Percentiles rank a stretch among this genome's conserved stretches.
phyloP scores from a whole-genome alignment of 495 filamentous ascomycete species.

The Penicillium angulare region DNA sequence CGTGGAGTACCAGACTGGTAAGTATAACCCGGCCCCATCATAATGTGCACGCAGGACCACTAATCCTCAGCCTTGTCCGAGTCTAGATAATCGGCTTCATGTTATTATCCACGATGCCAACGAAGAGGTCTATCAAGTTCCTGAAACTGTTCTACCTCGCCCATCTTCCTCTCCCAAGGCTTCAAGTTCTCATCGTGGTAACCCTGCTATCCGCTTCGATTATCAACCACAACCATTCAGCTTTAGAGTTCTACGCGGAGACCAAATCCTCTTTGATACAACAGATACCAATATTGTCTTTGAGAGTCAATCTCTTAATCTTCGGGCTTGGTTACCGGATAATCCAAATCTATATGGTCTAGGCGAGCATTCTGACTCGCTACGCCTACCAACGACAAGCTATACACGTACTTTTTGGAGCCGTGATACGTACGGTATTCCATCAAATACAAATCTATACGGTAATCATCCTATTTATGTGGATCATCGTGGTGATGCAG shows the following conservation, averaged over 20 bases:
- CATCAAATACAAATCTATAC: slow-evolving; percentile 72
- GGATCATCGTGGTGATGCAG: slow-evolving; percentile 64
- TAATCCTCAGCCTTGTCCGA: too few relatives aligned
- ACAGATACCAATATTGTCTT: slow-evolving; percentile 69
- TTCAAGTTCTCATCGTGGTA: slow-evolving; percentile 18
- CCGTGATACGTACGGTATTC: slow-evolving; percentile 68
- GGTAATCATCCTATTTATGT: slow-evolving; percentile 83
- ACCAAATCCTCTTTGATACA: slow-evolving; percentile 79
- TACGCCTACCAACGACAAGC: slow-evolving; percentile 67
- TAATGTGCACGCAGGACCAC: too few relatives aligned
- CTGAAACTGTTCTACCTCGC: slow-evolving; percentile 66
- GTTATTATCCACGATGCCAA: slow-evolving; percentile 77
- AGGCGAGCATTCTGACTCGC: slow-evolving; percentile 74
- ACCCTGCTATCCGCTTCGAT: slow-evolving; percentile 57
- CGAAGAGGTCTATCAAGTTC: slow-evolving; percentile 77
- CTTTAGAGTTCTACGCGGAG: slow-evolving; percentile 62
- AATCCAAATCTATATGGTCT: slow-evolving; percentile 75
- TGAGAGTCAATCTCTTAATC: slow-evolving; percentile 72
- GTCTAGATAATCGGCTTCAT: slow-evolving; percentile 71
- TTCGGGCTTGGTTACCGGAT: slow-evolving; percentile 66
- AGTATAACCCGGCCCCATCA: slow-evolving; percentile 20
- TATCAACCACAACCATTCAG: slow-evolving; percentile 69
- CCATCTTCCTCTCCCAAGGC: too few relatives aligned
- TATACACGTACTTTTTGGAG: slow-evolving; percentile 82
- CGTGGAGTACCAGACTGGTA: slow-evolving; percentile 75